phyloP scores from a whole-genome alignment of 176 grass and related monocot genomes.

The Leersia perrieri region DNA sequence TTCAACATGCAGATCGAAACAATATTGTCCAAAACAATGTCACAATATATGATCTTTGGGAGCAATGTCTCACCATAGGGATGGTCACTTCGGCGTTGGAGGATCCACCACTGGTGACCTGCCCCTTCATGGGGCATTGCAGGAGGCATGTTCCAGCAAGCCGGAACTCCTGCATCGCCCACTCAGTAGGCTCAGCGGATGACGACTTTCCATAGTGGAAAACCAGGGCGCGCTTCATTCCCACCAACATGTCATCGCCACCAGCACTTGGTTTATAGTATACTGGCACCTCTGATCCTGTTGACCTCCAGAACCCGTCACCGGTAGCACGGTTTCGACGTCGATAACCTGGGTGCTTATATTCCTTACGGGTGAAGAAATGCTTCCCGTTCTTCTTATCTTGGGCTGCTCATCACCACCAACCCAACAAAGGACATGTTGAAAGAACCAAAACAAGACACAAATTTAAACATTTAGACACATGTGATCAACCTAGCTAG shows the following conservation, averaged over 20 bases:
- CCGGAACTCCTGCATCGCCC: conserved; percentile 59
- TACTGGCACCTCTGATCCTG: conserved; percentile 33
- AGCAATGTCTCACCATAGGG: not conserved
- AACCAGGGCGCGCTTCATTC: conserved; percentile 37
- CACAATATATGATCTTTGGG: not conserved
- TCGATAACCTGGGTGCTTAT: not conserved
- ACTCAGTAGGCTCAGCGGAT: conserved; percentile 22
- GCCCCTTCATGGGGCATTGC: not conserved
- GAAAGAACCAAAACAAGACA: not conserved
- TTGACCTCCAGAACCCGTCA: conserved; percentile 56
- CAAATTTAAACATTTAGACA: not conserved
- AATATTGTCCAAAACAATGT: not conserved
- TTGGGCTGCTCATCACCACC: not conserved
- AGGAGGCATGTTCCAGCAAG: not conserved
- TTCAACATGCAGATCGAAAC: not conserved
- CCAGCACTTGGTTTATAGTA: not conserved
- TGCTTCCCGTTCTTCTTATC: conserved; percentile 18
- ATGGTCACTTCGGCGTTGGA: not conserved
- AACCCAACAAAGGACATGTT: not conserved
- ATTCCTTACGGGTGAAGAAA: conserved; percentile 40
- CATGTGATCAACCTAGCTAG: no score
- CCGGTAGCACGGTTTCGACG: conserved; percentile 15
- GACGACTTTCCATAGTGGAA: conserved; percentile 43
- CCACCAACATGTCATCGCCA: conserved; percentile 25
- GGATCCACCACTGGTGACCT: not conserved